A percentile compares a stretch with the other conserved stretches of the same genome.
Conservation (phyloP, 177 flowering plant species). For the Vitis hybrid region DNA sequence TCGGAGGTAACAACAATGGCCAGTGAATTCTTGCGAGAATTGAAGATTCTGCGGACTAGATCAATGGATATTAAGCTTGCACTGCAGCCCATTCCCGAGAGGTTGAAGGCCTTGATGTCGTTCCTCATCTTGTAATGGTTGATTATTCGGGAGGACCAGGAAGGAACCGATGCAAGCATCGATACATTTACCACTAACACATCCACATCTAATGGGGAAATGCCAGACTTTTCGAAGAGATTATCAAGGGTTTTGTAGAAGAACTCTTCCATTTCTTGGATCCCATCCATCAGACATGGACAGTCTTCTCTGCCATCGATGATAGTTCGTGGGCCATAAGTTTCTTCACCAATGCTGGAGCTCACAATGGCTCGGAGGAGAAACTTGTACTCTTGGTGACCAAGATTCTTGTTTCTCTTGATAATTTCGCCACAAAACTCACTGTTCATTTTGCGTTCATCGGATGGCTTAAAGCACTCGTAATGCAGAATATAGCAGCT, state of each 20-base stretch:
- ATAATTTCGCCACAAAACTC: constrained; percentile 26
- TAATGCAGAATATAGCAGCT: constrained; percentile 45
- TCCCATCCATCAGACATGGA: constrained; percentile 25
- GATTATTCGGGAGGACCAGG: constrained; percentile 41
- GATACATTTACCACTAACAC: constrained; percentile 55
- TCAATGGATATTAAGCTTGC: constrained; percentile 47
- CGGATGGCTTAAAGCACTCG: constrained; percentile 39
- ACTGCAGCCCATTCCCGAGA: constrained; percentile 63
- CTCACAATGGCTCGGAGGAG: constrained; percentile 41
- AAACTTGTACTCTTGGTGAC: constrained; percentile 35
- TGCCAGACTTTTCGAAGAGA: constrained; percentile 29
- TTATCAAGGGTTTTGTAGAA: constrained; percentile 35
- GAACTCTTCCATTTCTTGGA: constrained; percentile 43
- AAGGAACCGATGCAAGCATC: constrained; percentile 21
- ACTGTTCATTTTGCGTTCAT: constrained; percentile 31
- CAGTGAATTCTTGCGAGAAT: constrained; percentile 15
- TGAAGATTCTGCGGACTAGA: constrained; percentile 36
- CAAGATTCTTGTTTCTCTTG: constrained; percentile 36
- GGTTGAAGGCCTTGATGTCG: constrained; percentile 37
- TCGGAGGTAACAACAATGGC: constrained; percentile 53
- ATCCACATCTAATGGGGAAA: constrained; percentile 46
- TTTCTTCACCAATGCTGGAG: constrained; percentile 54
- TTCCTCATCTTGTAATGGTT: constrained; percentile 46
- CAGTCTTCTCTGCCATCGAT: constrained; percentile 34
- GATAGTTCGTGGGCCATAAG: constrained; percentile 42